Conservation (phyloP, 345 rosid genomes). For the Linum usitatissimum region DNA sequence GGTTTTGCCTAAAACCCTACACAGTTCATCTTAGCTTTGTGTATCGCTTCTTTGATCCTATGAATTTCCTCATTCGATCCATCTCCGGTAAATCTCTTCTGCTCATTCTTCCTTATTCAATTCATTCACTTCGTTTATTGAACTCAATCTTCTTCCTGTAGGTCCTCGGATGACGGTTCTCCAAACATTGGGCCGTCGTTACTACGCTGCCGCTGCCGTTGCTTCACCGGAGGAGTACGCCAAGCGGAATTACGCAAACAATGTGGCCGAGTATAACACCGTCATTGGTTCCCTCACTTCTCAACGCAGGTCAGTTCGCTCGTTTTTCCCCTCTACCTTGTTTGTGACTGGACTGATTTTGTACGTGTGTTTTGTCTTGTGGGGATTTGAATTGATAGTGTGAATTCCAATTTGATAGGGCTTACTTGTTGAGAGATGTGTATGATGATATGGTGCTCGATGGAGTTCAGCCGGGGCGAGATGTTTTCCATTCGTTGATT, state of each 20-base stretch:
- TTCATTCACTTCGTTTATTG: background rate
- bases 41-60: conserved; percentile 7
- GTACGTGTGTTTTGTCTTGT: background rate
- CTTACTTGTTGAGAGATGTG: conserved; percentile 61
- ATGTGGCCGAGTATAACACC: conserved; percentile 60
- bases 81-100: conserved; percentile 18
- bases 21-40: background rate
- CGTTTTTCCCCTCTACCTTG: background rate
- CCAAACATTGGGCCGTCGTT: conserved; percentile 37
- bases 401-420: conserved; percentile 22
- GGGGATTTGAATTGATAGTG: background rate
- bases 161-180: conserved; percentile 40
- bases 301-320: conserved; percentile 45
- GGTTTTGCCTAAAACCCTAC: background rate
- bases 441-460: conserved; percentile 90
- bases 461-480: conserved; percentile 79
- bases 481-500: conserved; percentile 61
- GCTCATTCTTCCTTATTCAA: background rate
- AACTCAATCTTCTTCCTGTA: conserved; percentile 4
- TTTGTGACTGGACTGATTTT: background rate
- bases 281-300: conserved; percentile 51
- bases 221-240: conserved; percentile 31
- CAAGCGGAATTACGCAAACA: conserved; percentile 69
- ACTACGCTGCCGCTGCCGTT: conserved; percentile 29
- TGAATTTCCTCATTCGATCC: conserved; percentile 49